Evolutionary conservation across 495 filamentous ascomycete genomes (phyloP).

Genomic region (Schizothecium vesticola): DNA sequence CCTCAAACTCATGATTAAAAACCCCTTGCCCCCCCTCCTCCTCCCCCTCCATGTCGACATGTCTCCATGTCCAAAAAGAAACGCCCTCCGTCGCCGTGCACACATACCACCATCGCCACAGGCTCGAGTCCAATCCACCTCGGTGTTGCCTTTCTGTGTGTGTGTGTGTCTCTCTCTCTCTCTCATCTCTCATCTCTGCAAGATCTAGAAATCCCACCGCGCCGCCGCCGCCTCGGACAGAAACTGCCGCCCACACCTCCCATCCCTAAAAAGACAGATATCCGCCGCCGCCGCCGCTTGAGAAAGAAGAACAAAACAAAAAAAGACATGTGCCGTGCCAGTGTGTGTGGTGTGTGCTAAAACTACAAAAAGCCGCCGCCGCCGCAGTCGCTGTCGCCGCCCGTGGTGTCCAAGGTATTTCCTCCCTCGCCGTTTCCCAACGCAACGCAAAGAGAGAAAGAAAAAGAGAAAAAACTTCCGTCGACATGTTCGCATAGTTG

Average conservation of each 20-base stretch:
- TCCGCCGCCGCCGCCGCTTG: background rate
- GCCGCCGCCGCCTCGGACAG: too few species aligned
- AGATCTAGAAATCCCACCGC: too few species aligned
- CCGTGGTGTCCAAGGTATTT: background rate
- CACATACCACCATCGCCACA: background rate
- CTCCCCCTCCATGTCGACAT: background rate
- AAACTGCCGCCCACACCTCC: too few species aligned
- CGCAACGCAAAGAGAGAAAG: background rate
- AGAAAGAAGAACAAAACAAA: background rate
- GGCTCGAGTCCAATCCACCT: background rate
- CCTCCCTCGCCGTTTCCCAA: background rate
- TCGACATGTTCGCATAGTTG: background rate
- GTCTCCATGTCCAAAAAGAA: background rate
- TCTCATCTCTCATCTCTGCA: background rate
- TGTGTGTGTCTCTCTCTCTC: background rate
- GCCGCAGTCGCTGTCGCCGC: background rate
- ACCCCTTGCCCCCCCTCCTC: background rate
- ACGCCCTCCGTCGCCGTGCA: background rate
- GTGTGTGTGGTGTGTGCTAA: background rate
- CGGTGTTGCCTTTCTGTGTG: background rate
- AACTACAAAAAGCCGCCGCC: background rate
- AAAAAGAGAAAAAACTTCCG: background rate
- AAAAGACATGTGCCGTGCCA: background rate
- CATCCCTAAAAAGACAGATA: background rate
- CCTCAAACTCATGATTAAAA: background rate